Evolutionary conservation across 495 filamentous ascomycete species (phyloP).

Genomic region (Neurospora tetrasperma): DNA sequence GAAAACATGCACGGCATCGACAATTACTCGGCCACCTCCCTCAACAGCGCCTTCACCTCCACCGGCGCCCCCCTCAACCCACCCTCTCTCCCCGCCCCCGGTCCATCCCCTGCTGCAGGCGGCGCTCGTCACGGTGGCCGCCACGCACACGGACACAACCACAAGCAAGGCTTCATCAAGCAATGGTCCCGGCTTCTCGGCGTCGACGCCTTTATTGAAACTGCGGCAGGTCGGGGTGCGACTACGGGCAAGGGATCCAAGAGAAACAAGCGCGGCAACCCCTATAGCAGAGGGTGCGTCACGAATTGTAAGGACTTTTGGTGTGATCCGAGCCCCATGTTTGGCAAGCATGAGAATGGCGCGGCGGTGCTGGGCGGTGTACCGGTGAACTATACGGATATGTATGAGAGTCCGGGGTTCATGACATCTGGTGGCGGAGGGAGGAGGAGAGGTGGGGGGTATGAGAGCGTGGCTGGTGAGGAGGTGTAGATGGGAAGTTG

Average conservation of each 20-base stretch:
- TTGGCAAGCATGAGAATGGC: conserved; percentile 64
- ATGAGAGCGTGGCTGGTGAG: conserved; percentile 35
- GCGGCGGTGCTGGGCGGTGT: conserved; percentile 68
- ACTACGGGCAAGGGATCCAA: conserved; percentile 35
- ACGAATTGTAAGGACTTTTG: conserved; percentile 95
- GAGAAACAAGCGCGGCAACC: conserved; percentile 52
- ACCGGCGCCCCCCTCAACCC: conserved; percentile 60
- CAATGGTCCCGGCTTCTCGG: conserved; percentile 80
- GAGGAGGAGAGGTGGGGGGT: conserved; percentile 26
- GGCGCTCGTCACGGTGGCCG: conserved; percentile 9
- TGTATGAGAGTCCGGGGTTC: conserved; percentile 74
- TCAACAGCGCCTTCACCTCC: conserved; percentile 71
- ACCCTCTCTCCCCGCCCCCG: conserved; percentile 28
- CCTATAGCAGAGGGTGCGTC: conserved; percentile 69
- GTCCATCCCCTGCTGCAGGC: conserved; percentile 21
- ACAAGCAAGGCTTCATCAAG: conserved; percentile 51
- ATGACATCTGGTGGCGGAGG: conserved; percentile 35
- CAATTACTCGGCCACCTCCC: conserved; percentile 44
- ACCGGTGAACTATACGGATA: conserved; percentile 69
- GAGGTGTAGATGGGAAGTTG: conserved; percentile 19
- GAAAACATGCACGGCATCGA: conserved; percentile 81
- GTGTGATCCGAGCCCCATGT: conserved; percentile 77
- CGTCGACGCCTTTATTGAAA: conserved; percentile 84
- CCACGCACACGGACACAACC: conserved; percentile 23
- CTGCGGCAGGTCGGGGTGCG: conserved; percentile 50